Evolutionary conservation across 2,329 filamentous ascomycete genomes (phyloP), one percentile per base, ranked within the genome.

Genomic region (Colletotrichum destructivum): DNA sequence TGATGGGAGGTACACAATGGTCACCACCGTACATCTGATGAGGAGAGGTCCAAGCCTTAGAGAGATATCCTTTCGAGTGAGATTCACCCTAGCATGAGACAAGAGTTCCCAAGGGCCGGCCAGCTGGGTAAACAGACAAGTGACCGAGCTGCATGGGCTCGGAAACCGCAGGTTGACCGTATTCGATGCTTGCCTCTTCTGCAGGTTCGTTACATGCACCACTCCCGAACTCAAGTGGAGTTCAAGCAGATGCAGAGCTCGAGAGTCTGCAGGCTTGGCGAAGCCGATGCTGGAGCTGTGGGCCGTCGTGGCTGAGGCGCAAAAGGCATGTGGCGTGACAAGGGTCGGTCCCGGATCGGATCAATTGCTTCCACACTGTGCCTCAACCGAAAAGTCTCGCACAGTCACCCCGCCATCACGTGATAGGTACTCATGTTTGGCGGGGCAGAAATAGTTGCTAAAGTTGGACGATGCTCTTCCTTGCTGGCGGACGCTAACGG

Each of bases 321-420:
- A 18, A 16, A 42, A 16, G n/a, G 23, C n/a, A 18, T 59, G n/a
- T 57, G 55, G 35, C 55, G 35, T 57, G 31, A n/a, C 18, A 15
- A 47, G 12, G 49, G 35, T 38, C 35, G 35, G 35, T 38, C 35
- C 9, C 35, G 35, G 35, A 38, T 38, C 35, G 35, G 35, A 38
- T 38, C 35, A 38, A 38, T 8, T 38, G 9, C 13, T 11, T 18
- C 62, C 6, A 38, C 21, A 71, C 69, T 26, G 69, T 71, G 69
- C 31, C 26, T 40, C 13, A 40, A 62, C 12, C 21, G 15, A 2
- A 8, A 0, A 1, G 23, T 9, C 16, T 59, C 35, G 21, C 65
- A 71, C 69, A 52, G 69, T 71, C 65, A 71, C 65, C 69, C 69
- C 69, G 69, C 69, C 59, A 71, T 71, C 69, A 71, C 69, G 69